Evolutionary conservation across 1,284 basidiomycete genomes (phyloP), one percentile per base, ranked within the genome.

Genomic region (Rhodotorula sp.): DNA sequence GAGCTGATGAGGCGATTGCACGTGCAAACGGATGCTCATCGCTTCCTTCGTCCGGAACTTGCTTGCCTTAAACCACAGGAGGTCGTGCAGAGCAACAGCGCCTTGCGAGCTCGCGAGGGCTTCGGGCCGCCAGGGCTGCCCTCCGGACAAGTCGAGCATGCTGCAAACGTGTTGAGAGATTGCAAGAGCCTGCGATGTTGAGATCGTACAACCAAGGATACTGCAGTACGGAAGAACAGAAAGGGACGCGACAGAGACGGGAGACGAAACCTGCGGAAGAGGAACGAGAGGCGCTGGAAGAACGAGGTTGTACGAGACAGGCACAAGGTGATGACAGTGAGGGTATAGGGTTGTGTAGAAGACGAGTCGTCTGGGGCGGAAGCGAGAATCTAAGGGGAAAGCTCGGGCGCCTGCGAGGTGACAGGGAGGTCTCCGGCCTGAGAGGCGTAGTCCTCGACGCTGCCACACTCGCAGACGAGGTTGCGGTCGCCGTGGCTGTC

Each of bases 401-500:
- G 34, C 16, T 12, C 23, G 41, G 34, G 34, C 17, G 48, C 8
- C 17, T 21, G 48, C 48, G 4, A 14, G n/a, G 45, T 23, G 16
- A 21, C 21, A 16, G 12, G 25, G 4, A 13, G 44, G 42, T 63
- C 42, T 27, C 19, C 44, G n/a, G 44, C 16, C 57, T 25, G n/a
- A 3, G 62, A 63, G 21, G 79, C 82, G 75, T 83, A 82, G 78
- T 94, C 92, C 81, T 93, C 92, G 59, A 95, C 92, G 5, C 90
- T 87, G 46, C 91, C 91, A 78, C 93, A 97, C 80, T 94, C 91
- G 80, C 93, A 97, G 69, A 83, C 78, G 10, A 77, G 65, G 58
- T 93, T 90, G 69, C 90, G 82, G 80, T 93, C 91, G 59, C 91
- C 91, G 78, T 90, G 92, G 10, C 90, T 89, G 90, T 97, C 94